Evolutionary conservation across 495 filamentous ascomycete genomes (phyloP), one percentile per base, ranked within the genome.

Genomic region (Penicillium fimorum): DNA sequence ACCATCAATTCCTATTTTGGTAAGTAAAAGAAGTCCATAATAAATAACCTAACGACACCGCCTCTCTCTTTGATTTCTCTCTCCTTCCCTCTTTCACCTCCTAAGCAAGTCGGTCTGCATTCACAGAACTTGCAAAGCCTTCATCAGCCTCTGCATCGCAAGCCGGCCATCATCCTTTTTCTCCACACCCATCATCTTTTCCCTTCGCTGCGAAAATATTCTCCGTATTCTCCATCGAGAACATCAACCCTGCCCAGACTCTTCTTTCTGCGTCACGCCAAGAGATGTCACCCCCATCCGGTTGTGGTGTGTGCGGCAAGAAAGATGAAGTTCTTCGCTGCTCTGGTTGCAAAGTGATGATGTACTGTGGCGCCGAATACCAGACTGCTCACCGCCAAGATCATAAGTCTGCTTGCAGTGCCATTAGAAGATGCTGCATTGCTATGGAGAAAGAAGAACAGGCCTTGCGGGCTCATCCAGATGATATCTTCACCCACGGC

Each of bases 341-440:
- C 57, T 48, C 61, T 25, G 68, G 58, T 35, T 84, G 81, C 60
- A 72, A 71, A 54, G 68, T 73, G 5, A 59, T 74, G 27, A 47
- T 55, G 17, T 84, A 84, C 60, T 83, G 82, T 58, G 60, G 67
- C 50, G 55, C 57, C 13, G 73, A 68, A 8, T 79, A 82, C 59
- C 78, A 82, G 57, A 44, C 46, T 25, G 40, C 61, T 8, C 47
- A 84, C 54, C 57, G 70, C 25, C 44, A 62, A 7, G 43, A 29
- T 6, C 81, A 84, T 63, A 74, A 78, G 55, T 29, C 56, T 9
- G 61, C 64, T 30, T 85, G 82, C 66, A 70, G 59, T 13, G 41
- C 17, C 1, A 68, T 82, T 57, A 68, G 64, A 52, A 48, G 50
- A 46, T 7, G 64, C 47, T 17, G 60, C 42, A 4, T 53, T 41